Percentiles rank a stretch among this genome's conserved stretches.
Evolutionary conservation across 805 yeast genomes (phyloP).

Genomic region (Cyberlindnera meyerae): DNA sequence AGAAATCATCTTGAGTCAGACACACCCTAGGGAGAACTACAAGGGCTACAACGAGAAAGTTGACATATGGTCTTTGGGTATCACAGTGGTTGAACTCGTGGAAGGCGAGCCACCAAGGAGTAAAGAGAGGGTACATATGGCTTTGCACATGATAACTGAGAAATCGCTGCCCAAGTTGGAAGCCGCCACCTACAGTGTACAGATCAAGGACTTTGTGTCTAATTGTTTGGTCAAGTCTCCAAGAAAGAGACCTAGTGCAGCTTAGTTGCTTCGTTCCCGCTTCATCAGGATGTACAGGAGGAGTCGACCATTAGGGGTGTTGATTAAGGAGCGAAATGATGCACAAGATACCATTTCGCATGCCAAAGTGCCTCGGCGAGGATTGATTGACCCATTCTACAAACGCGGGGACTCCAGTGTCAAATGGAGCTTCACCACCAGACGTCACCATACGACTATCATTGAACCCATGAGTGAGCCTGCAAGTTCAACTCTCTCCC

Average conservation of each 20-base stretch:
- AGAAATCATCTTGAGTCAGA: conserved; percentile 62
- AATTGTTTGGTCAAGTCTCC: conserved; percentile 70
- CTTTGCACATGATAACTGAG: conserved; percentile 64
- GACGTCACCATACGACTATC: no score
- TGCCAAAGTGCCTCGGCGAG: conserved; percentile 34
- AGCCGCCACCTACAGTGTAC: conserved; percentile 39
- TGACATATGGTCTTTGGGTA: conserved; percentile 95
- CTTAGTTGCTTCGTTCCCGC: conserved; percentile 45
- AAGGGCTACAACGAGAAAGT: conserved; percentile 77
- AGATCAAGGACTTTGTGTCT: conserved; percentile 50
- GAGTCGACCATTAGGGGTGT: conserved; percentile 27
- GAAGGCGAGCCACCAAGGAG: conserved; percentile 80
- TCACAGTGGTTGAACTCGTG: conserved; percentile 80
- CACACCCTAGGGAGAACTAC: conserved; percentile 4
- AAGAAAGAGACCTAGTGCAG: conserved; percentile 55
- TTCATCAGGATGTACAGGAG: conserved; percentile 41
- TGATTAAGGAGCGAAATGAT: conserved; percentile 37
- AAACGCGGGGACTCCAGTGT: conserved; percentile 21
- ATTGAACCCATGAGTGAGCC: neutral
- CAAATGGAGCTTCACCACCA: conserved; percentile 23
- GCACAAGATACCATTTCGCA: conserved; percentile 30
- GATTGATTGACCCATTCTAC: conserved; percentile 29
- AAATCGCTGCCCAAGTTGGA: conserved; percentile 55
- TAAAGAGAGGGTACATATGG: conserved; percentile 70
- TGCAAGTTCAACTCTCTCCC: conserved; percentile 11